Conservation (phyloP, 176 grass and related monocot species). For the Thinopyrum elongatum region DNA sequence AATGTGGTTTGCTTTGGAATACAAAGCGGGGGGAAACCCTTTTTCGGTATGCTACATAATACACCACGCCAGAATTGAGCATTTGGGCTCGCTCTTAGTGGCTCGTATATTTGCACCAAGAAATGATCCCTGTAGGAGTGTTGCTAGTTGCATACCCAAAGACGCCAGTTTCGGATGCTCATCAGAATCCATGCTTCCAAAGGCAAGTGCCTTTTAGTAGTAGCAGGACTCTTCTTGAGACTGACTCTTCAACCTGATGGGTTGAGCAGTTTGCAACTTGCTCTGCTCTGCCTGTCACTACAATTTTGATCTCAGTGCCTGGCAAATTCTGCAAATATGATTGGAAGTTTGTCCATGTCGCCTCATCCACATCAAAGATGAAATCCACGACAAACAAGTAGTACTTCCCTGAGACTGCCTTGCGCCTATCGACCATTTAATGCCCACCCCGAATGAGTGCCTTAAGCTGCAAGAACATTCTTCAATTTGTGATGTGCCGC, state of each 20-base stretch:
- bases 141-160: constrained; percentile 32
- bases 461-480: constrained; percentile 31
- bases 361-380: neutral
- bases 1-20: too few relatives aligned
- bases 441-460: constrained; percentile 7
- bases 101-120: constrained; percentile 37
- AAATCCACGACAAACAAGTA: constrained; percentile 26
- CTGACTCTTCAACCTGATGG: constrained; percentile 34
- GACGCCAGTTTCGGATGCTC: constrained; percentile 18
- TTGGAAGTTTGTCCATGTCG: constrained; percentile 17
- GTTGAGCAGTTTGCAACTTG: neutral
- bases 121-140: constrained; percentile 20
- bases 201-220: constrained; percentile 36
- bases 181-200: constrained; percentile 39
- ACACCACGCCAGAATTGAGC: neutral
- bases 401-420: neutral
- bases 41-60: neutral
- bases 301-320: constrained; percentile 23
- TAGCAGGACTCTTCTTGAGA: constrained; percentile 40
- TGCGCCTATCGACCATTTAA: neutral
- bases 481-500: neutral
- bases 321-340: neutral
- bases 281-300: constrained; percentile 7
- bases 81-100: constrained; percentile 28
- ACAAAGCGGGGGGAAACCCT: too few relatives aligned